Conservation (phyloP, 2,329 filamentous ascomycete species). For the Sclerotinia spermophila region DNA sequence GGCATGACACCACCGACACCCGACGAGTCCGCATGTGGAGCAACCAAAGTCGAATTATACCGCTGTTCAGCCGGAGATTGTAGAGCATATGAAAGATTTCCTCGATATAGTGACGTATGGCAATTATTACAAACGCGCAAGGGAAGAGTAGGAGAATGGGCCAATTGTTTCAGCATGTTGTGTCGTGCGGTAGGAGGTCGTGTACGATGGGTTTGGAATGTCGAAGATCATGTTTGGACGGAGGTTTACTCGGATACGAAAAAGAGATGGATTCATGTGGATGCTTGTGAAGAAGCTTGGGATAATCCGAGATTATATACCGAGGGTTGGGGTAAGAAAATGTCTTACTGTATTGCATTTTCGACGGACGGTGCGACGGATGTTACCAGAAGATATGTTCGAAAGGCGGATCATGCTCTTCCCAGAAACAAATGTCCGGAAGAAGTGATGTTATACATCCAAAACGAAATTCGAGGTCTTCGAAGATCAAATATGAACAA, state of each 20-base stretch:
- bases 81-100: slow-evolving; percentile 80
- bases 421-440: slow-evolving; percentile 79
- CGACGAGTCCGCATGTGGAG: slow-evolving; percentile 86
- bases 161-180: slow-evolving; percentile 98
- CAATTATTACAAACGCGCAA: slow-evolving; percentile 79
- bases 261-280: slow-evolving; percentile 93
- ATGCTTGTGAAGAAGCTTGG: slow-evolving; percentile 92
- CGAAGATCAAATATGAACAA: slow-evolving; percentile 82
- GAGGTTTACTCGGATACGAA: slow-evolving; percentile 95
- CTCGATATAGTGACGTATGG: slow-evolving; percentile 94
- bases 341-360: slow-evolving; percentile 96
- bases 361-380: slow-evolving; percentile 78
- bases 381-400: slow-evolving; percentile 64
- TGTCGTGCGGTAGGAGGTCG: slow-evolving; percentile 87
- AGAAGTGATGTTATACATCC: slow-evolving; percentile 84
- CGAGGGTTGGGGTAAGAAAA: slow-evolving; percentile 93
- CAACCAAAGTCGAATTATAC: slow-evolving; percentile 84
- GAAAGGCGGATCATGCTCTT: slow-evolving; percentile 67
- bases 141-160: slow-evolving; percentile 92
- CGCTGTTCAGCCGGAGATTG: slow-evolving; percentile 76
- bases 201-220: slow-evolving; percentile 97
- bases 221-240: slow-evolving; percentile 96
- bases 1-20: slow-evolving; percentile 82
- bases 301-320: slow-evolving; percentile 90
- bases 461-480: slow-evolving; percentile 84